phyloP scores from a whole-genome alignment of 2,329 filamentous ascomycete species.

The Aureobasidium sp. region DNA sequence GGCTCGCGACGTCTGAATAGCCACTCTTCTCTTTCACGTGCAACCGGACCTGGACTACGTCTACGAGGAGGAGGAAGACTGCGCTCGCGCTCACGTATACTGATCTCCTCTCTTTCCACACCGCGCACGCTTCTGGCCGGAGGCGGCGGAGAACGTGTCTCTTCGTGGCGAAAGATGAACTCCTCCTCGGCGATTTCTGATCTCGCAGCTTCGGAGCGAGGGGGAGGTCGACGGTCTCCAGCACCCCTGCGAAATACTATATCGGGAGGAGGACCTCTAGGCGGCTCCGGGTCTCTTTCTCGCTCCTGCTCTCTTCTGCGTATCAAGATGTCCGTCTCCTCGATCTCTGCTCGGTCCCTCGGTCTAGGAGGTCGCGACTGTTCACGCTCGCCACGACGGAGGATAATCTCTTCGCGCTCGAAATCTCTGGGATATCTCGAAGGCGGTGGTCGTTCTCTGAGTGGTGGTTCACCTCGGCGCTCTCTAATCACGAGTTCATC shows the following conservation, averaged over 20 bases:
- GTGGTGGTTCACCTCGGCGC: conserved; percentile 22
- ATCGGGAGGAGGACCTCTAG: conserved; percentile 19
- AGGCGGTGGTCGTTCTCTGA: conserved; percentile 19
- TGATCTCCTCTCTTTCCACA: conserved; percentile 28
- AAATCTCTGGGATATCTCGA: conserved; percentile 18
- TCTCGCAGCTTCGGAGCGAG: conserved; percentile 15
- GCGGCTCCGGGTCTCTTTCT: conserved; percentile 7
- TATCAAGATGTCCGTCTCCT: conserved; percentile 18
- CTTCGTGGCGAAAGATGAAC: conserved; percentile 18
- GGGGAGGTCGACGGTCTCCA: conserved; percentile 16
- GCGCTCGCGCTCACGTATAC: conserved; percentile 31
- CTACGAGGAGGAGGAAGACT: conserved; percentile 25
- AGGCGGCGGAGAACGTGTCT: conserved; percentile 16
- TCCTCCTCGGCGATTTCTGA: conserved; percentile 19
- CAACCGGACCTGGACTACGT: conserved; percentile 30
- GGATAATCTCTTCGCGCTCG: conserved; percentile 22
- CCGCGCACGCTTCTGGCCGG: conserved; percentile 18
- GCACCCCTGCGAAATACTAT: conserved; percentile 30
- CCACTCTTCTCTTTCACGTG: conserved; percentile 30
- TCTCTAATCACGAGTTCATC: conserved; percentile 36
- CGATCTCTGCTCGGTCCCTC: conserved; percentile 14
- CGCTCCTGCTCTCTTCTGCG: conserved; percentile 21
- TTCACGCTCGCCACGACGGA: conserved; percentile 22
- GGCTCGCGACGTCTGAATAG: conserved; percentile 31
- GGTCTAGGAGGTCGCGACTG: conserved; percentile 24